A percentile compares a stretch with the other conserved stretches of the same genome.
Evolutionary conservation across 371 early-diverging fungal genomes (phyloP).

Genomic region (Lichtheimia hyalospora): DNA sequence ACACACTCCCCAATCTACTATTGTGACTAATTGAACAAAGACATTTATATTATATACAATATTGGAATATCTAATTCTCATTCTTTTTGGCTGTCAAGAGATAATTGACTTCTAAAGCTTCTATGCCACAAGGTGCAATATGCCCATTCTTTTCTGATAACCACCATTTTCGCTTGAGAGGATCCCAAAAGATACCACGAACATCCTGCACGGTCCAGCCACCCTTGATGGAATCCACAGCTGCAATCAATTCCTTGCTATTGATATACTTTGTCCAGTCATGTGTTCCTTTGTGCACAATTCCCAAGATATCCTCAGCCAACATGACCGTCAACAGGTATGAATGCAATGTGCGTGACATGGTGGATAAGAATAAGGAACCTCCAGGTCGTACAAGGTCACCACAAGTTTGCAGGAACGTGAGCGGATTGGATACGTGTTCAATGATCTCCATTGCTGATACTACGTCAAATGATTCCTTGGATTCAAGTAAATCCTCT

Average conservation of each 20-base stretch:
- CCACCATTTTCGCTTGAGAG: constrained; percentile 39
- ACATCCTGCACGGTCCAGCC: constrained; percentile 46
- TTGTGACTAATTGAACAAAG: neutral
- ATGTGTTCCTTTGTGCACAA: constrained; percentile 90
- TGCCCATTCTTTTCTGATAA: constrained; percentile 32
- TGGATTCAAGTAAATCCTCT: constrained; percentile 62
- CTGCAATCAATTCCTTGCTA: constrained; percentile 20
- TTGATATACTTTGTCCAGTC: constrained; percentile 83
- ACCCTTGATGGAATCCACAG: constrained; percentile 30
- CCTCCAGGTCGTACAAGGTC: constrained; percentile 71
- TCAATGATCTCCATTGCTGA: constrained; percentile 92
- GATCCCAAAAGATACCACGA: constrained; percentile 50
- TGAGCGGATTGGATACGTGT: constrained; percentile 79
- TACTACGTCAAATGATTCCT: constrained; percentile 78
- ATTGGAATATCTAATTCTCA: neutral
- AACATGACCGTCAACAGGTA: constrained; percentile 78
- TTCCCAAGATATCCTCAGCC: constrained; percentile 79
- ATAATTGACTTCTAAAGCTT: constrained; percentile 49
- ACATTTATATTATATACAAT: no score
- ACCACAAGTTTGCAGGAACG: constrained; percentile 70
- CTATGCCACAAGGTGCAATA: constrained; percentile 34
- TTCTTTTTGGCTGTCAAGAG: constrained; percentile 39
- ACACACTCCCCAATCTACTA: neutral
- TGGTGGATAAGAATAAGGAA: constrained; percentile 84
- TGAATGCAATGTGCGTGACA: constrained; percentile 82